Conservation (phyloP, 345 rosid genomes). For the Salix suchowensis region DNA sequence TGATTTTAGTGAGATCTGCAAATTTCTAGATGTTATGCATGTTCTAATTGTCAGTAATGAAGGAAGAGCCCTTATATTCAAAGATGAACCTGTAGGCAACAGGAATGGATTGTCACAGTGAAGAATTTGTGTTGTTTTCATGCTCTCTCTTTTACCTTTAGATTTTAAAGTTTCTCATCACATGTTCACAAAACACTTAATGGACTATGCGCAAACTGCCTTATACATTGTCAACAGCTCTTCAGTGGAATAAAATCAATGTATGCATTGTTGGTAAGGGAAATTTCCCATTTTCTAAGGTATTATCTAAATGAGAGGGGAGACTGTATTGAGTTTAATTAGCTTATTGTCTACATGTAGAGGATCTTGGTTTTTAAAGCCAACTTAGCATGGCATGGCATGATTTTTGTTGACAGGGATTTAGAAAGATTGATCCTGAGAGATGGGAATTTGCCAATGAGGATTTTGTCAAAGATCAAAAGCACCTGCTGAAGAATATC, state of each 20-base stretch:
- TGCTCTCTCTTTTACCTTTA: not conserved
- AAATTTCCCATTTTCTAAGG: not conserved
- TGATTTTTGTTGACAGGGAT: conserved; percentile 51
- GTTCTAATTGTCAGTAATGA: not conserved
- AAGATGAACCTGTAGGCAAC: not conserved
- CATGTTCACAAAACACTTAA: not conserved
- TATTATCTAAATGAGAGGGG: not conserved
- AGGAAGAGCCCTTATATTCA: not conserved
- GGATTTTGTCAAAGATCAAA: conserved; percentile 74
- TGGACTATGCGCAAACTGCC: not conserved
- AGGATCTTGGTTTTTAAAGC: not conserved
- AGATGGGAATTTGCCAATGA: conserved; percentile 93
- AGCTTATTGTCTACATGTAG: not conserved
- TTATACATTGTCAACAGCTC: not conserved
- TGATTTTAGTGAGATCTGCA: not conserved
- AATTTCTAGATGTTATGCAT: not conserved
- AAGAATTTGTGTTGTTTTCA: not conserved
- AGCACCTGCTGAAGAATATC: conserved; percentile 87
- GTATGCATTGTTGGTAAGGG: not conserved
- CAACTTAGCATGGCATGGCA: not conserved
- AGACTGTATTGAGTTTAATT: not conserved
- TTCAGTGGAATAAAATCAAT: not conserved
- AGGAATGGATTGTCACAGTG: not conserved
- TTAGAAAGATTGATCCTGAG: conserved; percentile 86
- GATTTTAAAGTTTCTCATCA: not conserved